These are phyloP conservation scores for Puya raimondii DNA, from an alignment of 176 grass and related monocot genomes.

Conservation along the genomic window DNA sequence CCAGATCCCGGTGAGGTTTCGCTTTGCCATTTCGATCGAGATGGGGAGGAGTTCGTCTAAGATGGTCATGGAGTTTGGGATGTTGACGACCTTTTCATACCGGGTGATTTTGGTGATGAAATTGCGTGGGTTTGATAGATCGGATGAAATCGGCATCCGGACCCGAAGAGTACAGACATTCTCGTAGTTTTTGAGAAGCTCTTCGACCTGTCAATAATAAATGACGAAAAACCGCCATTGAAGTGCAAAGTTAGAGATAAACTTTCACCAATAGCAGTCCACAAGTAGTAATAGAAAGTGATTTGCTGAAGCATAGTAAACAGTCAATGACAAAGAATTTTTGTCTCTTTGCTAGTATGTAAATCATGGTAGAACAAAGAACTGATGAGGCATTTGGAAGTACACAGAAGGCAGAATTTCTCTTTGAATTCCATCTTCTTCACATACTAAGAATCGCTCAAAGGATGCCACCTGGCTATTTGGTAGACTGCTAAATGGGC, in stretches of 20 bases:
- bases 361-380: too few species aligned
- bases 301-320: too few species aligned
- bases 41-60: constrained; percentile 80
- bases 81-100: constrained; percentile 73
- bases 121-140: constrained; percentile 65
- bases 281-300: too few species aligned
- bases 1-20: constrained; percentile 84
- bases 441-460: too few species aligned
- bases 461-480: too few species aligned
- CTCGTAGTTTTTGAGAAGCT: constrained; percentile 68
- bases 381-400: too few species aligned
- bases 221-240: neutral
- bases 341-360: too few species aligned
- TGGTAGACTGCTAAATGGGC: too few species aligned
- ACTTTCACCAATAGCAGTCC: too few species aligned
- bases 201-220: constrained; percentile 46
- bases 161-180: constrained; percentile 76
- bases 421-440: too few species aligned
- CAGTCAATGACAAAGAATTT: too few species aligned
- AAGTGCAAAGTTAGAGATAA: neutral
- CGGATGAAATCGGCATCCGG: constrained; percentile 87
- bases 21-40: constrained; percentile 79
- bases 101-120: constrained; percentile 75
- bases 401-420: too few species aligned
- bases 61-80: constrained; percentile 82